Evolutionary conservation across 345 rosid species (phyloP), one percentile per base, ranked within the genome.

Genomic region (Passiflora organensis): DNA sequence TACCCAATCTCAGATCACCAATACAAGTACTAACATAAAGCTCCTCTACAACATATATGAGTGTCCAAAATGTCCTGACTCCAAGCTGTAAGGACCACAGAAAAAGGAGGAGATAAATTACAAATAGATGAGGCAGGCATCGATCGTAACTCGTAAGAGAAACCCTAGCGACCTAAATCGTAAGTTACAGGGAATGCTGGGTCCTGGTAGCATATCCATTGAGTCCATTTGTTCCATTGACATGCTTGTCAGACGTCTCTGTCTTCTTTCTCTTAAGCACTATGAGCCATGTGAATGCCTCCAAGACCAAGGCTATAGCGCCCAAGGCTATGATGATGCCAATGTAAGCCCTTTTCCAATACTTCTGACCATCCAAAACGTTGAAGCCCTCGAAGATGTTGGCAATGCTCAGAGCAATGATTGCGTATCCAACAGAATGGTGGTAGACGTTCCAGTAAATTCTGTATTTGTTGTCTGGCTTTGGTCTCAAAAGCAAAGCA

Each of bases 381-480:
- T 84, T 85, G 12, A 91, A 64, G 5, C 98, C 98, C 32, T 88
- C 60, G 46, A 76, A 84, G 59, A 91, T 70, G 49, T 91, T 88
- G 48, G 62, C 8, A 52, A 91, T 82, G 74, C 86, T 72, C 45
- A 88, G 57, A 39, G 48, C 14, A n/a, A 91, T 78, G 39, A 76
- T 75, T 0, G 88, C 42, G 65, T 91, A 88, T 4, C 98, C 98
- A 0, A 84, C 66, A 2, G 72, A 19, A 58, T 85, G 89, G 69
- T 91, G 98, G 77, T 91, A 91, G 28, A 86, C 64, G 72, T 89
- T 91, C 98, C 98, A 91, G 58, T 80, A 88, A 10, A 72, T 1
- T 55, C 98, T 79, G 67, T 75, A 86, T 39, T 88, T 91, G 84
- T 91, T 82, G 38, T 91, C 90, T 39, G 78, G 82, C 75, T 85